These are phyloP conservation scores for Moesziomyces sp. DNA, from an alignment of 1,284 basidiomycete genomes.

Conservation along the genomic window DNA sequence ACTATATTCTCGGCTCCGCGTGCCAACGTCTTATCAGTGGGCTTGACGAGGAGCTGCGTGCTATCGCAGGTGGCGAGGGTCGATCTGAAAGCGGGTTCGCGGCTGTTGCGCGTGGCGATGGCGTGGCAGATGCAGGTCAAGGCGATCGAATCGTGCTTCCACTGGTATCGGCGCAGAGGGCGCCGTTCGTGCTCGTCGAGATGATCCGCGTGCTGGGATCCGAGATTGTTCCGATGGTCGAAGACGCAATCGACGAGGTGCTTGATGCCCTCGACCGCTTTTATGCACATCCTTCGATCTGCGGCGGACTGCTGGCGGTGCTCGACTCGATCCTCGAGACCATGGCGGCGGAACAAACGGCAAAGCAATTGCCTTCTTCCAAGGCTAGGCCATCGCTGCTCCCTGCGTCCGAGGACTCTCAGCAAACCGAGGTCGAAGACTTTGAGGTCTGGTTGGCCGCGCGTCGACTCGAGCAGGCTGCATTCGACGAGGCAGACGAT, in stretches of 20 bases:
- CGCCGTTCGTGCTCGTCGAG: constrained; percentile 65
- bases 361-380: constrained; percentile 1
- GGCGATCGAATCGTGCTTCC: constrained; percentile 22
- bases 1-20: constrained; percentile 63
- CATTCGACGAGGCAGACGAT: constrained; percentile 3
- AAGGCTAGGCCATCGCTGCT: not conserved
- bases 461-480: constrained; percentile 2
- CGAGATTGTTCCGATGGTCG: constrained; percentile 59
- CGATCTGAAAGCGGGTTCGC: no score
- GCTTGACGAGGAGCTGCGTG: constrained; percentile 40
- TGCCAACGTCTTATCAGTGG: constrained; percentile 56
- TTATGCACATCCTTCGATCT: constrained; percentile 54
- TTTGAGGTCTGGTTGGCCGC: constrained; percentile 15
- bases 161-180: constrained; percentile 54
- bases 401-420: not conserved
- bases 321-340: constrained; percentile 55
- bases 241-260: constrained; percentile 66
- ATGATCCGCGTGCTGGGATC: constrained; percentile 61
- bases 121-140: not conserved
- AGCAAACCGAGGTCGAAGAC: constrained; percentile 12
- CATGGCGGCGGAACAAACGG: constrained; percentile 38
- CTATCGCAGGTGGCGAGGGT: not conserved
- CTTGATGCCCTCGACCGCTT: constrained; percentile 64
- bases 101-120: not conserved
- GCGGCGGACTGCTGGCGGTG: constrained; percentile 56